A percentile compares a stretch with the other conserved stretches of the same genome.
Conservation (phyloP, 1,284 basidiomycete species). For the Schizophyllum commune region DNA sequence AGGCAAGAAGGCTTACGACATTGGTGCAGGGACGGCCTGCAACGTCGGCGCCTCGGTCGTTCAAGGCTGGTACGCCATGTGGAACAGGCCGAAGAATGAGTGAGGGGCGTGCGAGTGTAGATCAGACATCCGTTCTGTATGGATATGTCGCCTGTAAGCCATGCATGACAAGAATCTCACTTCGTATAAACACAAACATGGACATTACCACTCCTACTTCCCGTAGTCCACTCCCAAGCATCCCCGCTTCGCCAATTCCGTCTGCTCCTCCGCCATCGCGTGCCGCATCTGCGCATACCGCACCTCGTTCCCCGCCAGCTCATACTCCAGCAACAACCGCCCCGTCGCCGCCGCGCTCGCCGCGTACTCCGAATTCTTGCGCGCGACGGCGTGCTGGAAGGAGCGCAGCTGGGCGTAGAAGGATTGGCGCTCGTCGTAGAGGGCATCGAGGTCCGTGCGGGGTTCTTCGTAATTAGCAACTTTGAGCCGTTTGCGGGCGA, state of each 20-base stretch:
- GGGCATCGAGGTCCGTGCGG: not conserved
- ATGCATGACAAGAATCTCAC: too few relatives aligned
- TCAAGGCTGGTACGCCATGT: too few relatives aligned
- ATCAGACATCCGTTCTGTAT: too few relatives aligned
- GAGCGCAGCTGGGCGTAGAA: not conserved
- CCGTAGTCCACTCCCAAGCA: constrained; percentile 43
- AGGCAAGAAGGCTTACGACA: too few relatives aligned
- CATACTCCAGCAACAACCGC: not conserved
- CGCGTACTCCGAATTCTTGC: not conserved
- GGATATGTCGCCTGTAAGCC: too few relatives aligned
- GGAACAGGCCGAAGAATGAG: too few relatives aligned
- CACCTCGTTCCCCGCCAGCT: not conserved
- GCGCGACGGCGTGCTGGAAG: not conserved
- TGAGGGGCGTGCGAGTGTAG: too few relatives aligned
- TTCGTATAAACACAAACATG: too few relatives aligned
- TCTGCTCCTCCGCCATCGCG: constrained; percentile 44
- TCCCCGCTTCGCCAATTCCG: constrained; percentile 53
- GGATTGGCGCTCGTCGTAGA: not conserved
- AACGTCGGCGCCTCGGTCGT: too few relatives aligned
- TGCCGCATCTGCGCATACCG: constrained; percentile 25
- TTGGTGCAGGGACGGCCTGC: too few relatives aligned
- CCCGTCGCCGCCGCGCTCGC: not conserved
- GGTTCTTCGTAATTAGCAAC: not conserved
- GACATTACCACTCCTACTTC: not conserved
- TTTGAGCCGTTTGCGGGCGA: not conserved